phyloP scores from a whole-genome alignment of 805 yeast genomes.

The Starmerella asiatica region DNA sequence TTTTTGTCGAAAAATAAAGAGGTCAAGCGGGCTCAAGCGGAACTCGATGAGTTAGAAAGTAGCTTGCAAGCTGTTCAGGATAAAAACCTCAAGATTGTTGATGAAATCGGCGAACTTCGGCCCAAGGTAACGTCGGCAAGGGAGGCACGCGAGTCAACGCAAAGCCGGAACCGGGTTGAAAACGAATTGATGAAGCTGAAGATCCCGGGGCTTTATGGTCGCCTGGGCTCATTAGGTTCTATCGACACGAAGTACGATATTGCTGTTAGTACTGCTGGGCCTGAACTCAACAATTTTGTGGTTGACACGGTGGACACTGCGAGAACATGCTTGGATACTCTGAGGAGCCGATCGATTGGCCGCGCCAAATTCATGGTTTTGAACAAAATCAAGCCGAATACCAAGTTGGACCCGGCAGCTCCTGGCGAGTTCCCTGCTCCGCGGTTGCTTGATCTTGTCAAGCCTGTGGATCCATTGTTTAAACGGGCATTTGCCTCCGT shows the following conservation, averaged over 20 bases:
- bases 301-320: constrained; percentile 69
- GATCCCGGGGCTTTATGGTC: constrained; percentile 72
- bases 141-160: constrained; percentile 40
- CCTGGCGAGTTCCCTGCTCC: constrained; percentile 32
- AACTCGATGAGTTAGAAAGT: constrained; percentile 31
- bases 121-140: constrained; percentile 43
- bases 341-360: constrained; percentile 72
- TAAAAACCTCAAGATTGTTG: constrained; percentile 5
- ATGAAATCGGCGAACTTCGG: constrained; percentile 31
- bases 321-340: constrained; percentile 63
- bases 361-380: constrained; percentile 77
- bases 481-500: constrained; percentile 83
- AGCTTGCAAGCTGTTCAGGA: constrained; percentile 32
- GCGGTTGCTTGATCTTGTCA: constrained; percentile 70
- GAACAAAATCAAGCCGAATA: constrained; percentile 43
- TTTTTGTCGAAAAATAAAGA: constrained; percentile 27
- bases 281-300: constrained; percentile 81
- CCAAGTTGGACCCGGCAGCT: constrained; percentile 32
- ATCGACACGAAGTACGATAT: constrained; percentile 82
- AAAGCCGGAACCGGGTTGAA: constrained; percentile 63
- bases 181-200: constrained; percentile 54
- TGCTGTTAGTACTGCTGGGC: constrained; percentile 90
- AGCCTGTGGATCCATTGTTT: constrained; percentile 52
- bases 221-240: constrained; percentile 83
- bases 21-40: constrained; percentile 8